Base-by-base conservation (phyloP, 352 stramenopile genomes). In the Globisporangium emineosum region DNA sequence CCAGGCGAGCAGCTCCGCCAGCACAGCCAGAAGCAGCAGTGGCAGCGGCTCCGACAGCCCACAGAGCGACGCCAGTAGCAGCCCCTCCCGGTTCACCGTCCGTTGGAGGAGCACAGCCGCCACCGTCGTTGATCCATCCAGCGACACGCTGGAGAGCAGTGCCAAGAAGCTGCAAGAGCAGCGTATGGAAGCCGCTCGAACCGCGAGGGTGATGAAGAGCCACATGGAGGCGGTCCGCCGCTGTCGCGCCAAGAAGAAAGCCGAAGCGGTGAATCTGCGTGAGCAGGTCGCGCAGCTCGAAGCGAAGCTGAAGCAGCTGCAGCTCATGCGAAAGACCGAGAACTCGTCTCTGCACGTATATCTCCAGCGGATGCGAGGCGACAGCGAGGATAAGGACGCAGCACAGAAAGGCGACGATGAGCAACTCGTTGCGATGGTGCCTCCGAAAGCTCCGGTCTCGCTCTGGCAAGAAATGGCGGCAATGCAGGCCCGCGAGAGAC, bases 391-490 rank as follows among this genome's bases (percentile, higher is more conserved):
- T n/a, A n/a, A n/a, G n/a, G n/a, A n/a, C n/a, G n/a, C n/a, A n/a
- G n/a, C n/a, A n/a, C n/a, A 32, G 29, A 32, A 32, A 5, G 2
- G 29, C 29, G 29, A 23, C 29, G 33, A 27, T 6, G 23, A 57
- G 21, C 21, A 33, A 3, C 21, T 29, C 5, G 32, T 42, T 27
- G 29, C 30, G 19, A 42, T 21, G 1, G 67, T 49, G 15, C 40
- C 33, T 21, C 32, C 51, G n/a, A 4, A 19, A 42, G 3, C n/a
- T n/a, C n/a, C n/a, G 12, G 68, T 81, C 19, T 78, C 72, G 0
- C 65, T 83, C 15, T 88, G 78, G 78, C 63, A 82, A 43, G 68
- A 66, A 33, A 51, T 85, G 3, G 78, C 78, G 21, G 78, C 68
- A 27, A 58, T 71, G 8, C 78, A 88, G 47, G 78, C 76, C 54